Conservation (phyloP, 768 basidiomycete species). For the Naganishia onofrii region DNA sequence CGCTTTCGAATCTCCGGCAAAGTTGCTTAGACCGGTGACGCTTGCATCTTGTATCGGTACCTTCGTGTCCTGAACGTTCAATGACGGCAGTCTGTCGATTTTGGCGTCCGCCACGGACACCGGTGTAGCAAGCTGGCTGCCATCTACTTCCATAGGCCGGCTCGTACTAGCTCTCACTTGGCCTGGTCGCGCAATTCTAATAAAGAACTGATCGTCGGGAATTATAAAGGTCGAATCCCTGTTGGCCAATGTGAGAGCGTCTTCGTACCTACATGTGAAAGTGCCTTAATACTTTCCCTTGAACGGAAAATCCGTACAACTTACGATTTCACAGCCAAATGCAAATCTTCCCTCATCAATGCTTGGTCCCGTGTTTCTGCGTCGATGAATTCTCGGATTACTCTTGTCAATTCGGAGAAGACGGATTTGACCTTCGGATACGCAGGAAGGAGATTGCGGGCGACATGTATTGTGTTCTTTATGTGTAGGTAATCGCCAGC, state of each 20-base stretch:
- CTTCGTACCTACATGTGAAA: background rate
- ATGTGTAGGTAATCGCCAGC: conserved; percentile 95
- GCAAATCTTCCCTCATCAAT: conserved; percentile 26
- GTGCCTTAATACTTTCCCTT: background rate
- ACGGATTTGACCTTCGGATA: conserved; percentile 25
- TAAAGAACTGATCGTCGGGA: conserved; percentile 18
- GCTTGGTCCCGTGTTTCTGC: conserved; percentile 16
- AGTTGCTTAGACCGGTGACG: background rate
- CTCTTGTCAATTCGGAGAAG: conserved; percentile 16
- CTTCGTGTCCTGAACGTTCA: background rate
- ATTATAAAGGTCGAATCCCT: conserved; percentile 20
- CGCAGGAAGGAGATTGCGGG: conserved; percentile 53
- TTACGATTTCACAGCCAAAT: conserved; percentile 30
- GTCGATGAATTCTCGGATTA: conserved; percentile 12
- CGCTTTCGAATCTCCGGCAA: background rate
- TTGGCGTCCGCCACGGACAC: background rate
- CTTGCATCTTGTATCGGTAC: background rate
- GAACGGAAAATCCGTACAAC: background rate
- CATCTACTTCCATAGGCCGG: background rate
- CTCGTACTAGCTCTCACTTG: background rate
- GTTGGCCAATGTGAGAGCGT: conserved; percentile 13
- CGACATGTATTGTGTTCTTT: conserved; percentile 90
- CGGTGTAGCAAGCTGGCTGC: background rate
- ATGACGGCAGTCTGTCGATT: background rate
- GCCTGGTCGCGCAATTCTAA: background rate